Percentiles rank a stretch among this genome's conserved stretches.
These are phyloP conservation scores for Maudiozyma pseudohumilis DNA, from an alignment of 805 yeast species.

Conservation along the genomic window DNA sequence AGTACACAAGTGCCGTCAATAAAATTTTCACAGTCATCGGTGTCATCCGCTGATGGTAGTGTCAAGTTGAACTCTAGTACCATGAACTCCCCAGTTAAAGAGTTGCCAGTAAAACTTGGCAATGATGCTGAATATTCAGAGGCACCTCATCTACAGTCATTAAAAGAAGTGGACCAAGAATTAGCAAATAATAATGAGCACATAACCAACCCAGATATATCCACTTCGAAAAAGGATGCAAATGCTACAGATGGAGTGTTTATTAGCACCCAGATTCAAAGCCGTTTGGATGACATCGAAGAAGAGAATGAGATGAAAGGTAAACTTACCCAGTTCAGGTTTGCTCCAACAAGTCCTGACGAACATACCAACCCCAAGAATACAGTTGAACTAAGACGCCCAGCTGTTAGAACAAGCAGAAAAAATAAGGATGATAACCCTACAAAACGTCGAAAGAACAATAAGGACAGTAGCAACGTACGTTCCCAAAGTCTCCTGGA, in stretches of 20 bases:
- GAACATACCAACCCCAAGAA: slow-evolving; percentile 8
- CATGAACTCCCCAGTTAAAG: neutral
- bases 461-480: neutral
- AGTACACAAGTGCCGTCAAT: slow-evolving; percentile 10
- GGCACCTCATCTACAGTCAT: neutral
- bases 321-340: slow-evolving; percentile 13
- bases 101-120: neutral
- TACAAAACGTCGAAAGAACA: too few species aligned
- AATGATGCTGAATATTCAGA: neutral
- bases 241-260: slow-evolving; percentile 15
- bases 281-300: slow-evolving; percentile 23
- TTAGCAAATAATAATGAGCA: too few species aligned
- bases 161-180: too few species aligned
- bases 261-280: slow-evolving; percentile 27
- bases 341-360: neutral
- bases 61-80: neutral
- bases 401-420: neutral
- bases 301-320: slow-evolving; percentile 11
- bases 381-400: neutral
- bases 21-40: slow-evolving; percentile 4
- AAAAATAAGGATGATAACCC: neutral
- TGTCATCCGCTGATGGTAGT: slow-evolving; percentile 1
- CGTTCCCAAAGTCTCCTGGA: slow-evolving; percentile 14
- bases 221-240: too few species aligned
- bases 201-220: too few species aligned